Evolutionary conservation across 306 rosid species (phyloP).

Genomic region (Prunus dulcis): DNA sequence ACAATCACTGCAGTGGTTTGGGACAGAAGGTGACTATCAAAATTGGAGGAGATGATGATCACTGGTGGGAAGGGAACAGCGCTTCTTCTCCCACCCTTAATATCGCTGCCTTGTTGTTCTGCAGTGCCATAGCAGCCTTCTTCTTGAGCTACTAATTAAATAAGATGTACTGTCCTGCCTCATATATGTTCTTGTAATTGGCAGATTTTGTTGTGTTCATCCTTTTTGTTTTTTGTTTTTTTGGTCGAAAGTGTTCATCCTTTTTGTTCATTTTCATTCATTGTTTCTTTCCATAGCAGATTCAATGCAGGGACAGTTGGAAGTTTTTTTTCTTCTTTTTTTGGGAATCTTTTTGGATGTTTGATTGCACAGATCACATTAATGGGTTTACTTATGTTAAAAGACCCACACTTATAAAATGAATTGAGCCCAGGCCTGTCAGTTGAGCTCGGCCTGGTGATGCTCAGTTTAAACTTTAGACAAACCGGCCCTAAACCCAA

Average conservation of each 20-base stretch:
- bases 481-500: too few species aligned
- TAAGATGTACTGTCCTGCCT: neutral
- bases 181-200: neutral
- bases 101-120: constrained; percentile 6
- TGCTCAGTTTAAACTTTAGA: too few species aligned
- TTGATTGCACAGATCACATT: too few species aligned
- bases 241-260: neutral
- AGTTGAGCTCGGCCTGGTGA: too few species aligned
- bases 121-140: constrained; percentile 4
- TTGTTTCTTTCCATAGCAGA: too few species aligned
- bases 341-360: too few species aligned
- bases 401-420: too few species aligned
- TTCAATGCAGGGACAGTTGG: too few species aligned
- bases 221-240: neutral
- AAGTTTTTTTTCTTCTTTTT: too few species aligned
- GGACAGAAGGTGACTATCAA: constrained; percentile 38
- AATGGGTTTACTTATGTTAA: too few species aligned
- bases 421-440: too few species aligned
- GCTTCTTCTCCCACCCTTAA: constrained; percentile 6
- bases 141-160: neutral
- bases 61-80: constrained; percentile 7
- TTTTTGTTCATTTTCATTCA: neutral
- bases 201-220: neutral
- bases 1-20: constrained; percentile 11
- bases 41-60: constrained; percentile 7